Base-by-base conservation (phyloP, 495 filamentous ascomycete genomes). In the Aspergillus leporis region DNA sequence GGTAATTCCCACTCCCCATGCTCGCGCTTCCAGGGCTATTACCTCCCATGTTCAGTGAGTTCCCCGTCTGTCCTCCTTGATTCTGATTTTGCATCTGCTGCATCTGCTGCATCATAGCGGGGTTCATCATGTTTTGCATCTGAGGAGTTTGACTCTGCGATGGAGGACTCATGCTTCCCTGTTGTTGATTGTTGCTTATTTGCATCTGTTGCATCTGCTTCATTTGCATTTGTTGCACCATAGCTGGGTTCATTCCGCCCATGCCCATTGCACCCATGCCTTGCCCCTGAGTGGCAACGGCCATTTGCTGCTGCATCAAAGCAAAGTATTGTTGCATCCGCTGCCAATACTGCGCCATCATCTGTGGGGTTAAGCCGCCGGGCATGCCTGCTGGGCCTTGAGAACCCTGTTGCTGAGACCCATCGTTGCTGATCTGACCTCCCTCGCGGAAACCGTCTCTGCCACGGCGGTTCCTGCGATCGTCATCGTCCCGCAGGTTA, bases 311-410 rank as follows among this genome's bases (percentile, higher is more conserved):
- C 74, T 97, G 93, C 91, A 97, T 95, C 80, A 95, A 85, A 28
- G 84, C 79, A 71, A 98, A 92, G 71, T 96, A 96, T 70, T 95
- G 90, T 70, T 98, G 95, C 91, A 98, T 96, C 23, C 92, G 86
- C 68, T 95, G 90, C 85, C 93, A 92, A 74, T 97, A 97, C 73
- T 96, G 92, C 2, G 94, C 94, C 92, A 98, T 97, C 83, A 96
- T 85, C 67, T 95, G 91, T 0, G 94, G 94, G 9, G 89, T 92
- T 86, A 98, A 91, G 31, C 88, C 87, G 45, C 73, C 75, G 28
- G 67, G 65, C 67, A 79, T 73, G 41, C 76, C 74, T 41, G 59
- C 71, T 61, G 78, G 73, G n/a, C 66, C 71, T 60, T 76, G 73
- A 40, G 66, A 72, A 47, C 70, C 71, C 25, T 79, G 83, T 75